Evolutionary conservation across 306 rosid species (phyloP), one percentile per base, ranked within the genome.

Genomic region (Purshia tridentata): DNA sequence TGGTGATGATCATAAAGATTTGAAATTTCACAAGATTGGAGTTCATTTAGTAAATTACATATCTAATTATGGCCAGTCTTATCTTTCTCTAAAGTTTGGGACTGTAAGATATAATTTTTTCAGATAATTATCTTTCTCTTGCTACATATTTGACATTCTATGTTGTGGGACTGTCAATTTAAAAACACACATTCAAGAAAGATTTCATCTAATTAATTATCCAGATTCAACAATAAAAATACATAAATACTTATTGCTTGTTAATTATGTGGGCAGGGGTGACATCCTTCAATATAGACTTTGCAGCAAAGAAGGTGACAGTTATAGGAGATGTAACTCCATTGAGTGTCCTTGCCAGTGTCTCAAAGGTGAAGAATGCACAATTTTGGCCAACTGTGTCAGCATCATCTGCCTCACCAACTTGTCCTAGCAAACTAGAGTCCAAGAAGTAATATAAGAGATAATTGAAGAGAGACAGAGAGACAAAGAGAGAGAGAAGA

Each of bases 291-390:
- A 86, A 79, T 87, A 91, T 94, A 81, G 96, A 94, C 73, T 89
- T 82, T 78, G 86, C 90, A 16, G 94, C 97, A 44, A 91, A 94
- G 89, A 94, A 89, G 88, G 98, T 94, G 78, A 94, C 97, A 23
- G 81, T 94, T 13, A 77, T 78, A 48, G 98, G 97, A 47, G 82
- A 91, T 67, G 93, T 91, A 72, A 84, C 91, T 63, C 98, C 97
- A 42, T 18, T 74, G 65, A 82, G 88, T 29, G 89, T 91, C 4
- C 79, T 94, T 75, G 91, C 85, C 53, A 91, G 97, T 78, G 88
- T 94, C 61, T 89, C 97, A 16, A 94, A 88, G 88, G 97, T 94
- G 20, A 94, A 94, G 84, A 94, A 77, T 78, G 98, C 98, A 4
- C 96, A 91, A 42, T 86, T 91, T 77, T 94, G 98, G 96, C 81